Evolutionary conservation across 148 eudicot species (phyloP).

Genomic region (Polygonum maritimum): DNA sequence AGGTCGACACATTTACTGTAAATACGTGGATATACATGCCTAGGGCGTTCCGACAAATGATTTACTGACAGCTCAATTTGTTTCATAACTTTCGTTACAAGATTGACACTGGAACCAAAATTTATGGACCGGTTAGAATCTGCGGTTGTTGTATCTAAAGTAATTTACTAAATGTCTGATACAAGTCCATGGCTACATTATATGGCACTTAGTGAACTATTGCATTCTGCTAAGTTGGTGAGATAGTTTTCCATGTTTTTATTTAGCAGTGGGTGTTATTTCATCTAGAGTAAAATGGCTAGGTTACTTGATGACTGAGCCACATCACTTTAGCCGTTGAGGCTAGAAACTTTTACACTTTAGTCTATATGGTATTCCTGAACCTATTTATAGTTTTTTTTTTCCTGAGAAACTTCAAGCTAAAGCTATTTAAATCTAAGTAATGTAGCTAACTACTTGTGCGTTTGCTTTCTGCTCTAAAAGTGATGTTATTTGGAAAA

Average conservation of each 20-base stretch:
- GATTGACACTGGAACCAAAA: not conserved
- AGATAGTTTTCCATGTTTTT: not conserved
- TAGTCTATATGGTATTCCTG: not conserved
- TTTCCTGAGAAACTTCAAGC: not conserved
- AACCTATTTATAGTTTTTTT: not conserved
- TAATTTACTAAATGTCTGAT: not conserved
- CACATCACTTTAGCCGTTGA: not conserved
- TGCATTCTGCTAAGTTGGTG: not conserved
- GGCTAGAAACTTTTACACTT: not conserved
- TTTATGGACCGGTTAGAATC: not conserved
- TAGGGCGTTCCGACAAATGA: no score
- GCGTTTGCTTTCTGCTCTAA: not conserved
- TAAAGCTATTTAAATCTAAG: not conserved
- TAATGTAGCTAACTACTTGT: not conserved
- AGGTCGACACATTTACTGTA: not conserved
- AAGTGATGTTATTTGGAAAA: not conserved
- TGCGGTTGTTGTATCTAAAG: not conserved
- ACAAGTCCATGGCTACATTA: not conserved
- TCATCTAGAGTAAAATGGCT: not conserved
- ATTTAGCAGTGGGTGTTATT: not conserved
- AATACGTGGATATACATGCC: no score
- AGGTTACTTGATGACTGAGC: not conserved
- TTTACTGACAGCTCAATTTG: not conserved
- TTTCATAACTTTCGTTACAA: not conserved
- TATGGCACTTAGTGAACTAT: constrained; percentile 1